phyloP scores from a whole-genome alignment of 2,329 filamentous ascomycete species.

The Zymoseptoria passerinii region DNA sequence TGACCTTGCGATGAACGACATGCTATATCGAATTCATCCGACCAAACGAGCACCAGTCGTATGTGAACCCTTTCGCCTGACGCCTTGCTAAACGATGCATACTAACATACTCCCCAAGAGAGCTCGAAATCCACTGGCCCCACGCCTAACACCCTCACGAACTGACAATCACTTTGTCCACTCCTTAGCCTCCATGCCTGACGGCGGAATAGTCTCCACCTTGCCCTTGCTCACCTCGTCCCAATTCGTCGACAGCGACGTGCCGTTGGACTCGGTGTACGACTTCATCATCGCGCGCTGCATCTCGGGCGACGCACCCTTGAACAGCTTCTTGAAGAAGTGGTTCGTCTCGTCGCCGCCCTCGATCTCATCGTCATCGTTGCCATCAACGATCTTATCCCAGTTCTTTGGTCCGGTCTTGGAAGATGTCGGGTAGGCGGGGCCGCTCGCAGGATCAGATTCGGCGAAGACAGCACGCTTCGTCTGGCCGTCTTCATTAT shows the following conservation, averaged over 20 bases:
- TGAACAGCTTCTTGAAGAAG: slow-evolving; percentile 90
- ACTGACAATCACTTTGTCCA: slow-evolving; percentile 38
- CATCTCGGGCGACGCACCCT: slow-evolving; percentile 66
- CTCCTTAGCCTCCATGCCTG: slow-evolving; percentile 68
- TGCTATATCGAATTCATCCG: background rate
- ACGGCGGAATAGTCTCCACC: slow-evolving; percentile 65
- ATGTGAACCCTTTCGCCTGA: background rate
- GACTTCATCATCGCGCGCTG: slow-evolving; percentile 96
- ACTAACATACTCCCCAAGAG: background rate
- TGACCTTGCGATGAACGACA: background rate
- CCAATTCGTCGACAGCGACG: slow-evolving; percentile 88
- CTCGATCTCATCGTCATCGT: slow-evolving; percentile 45
- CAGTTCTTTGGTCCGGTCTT: slow-evolving; percentile 79
- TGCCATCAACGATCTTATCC: slow-evolving; percentile 57
- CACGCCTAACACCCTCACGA: background rate
- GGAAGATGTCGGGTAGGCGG: slow-evolving; percentile 79
- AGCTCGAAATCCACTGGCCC: background rate
- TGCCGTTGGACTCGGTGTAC: slow-evolving; percentile 88
- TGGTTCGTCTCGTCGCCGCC: slow-evolving; percentile 57
- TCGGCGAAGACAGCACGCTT: slow-evolving; percentile 16
- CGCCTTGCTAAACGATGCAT: background rate
- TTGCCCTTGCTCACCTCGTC: slow-evolving; percentile 62
- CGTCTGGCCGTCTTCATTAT: slow-evolving; percentile 7
- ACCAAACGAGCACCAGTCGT: background rate
- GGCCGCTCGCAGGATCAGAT: slow-evolving; percentile 30